Base-by-base conservation (phyloP, 352 stramenopile genomes). In the Aphanomyces cochlioides region DNA sequence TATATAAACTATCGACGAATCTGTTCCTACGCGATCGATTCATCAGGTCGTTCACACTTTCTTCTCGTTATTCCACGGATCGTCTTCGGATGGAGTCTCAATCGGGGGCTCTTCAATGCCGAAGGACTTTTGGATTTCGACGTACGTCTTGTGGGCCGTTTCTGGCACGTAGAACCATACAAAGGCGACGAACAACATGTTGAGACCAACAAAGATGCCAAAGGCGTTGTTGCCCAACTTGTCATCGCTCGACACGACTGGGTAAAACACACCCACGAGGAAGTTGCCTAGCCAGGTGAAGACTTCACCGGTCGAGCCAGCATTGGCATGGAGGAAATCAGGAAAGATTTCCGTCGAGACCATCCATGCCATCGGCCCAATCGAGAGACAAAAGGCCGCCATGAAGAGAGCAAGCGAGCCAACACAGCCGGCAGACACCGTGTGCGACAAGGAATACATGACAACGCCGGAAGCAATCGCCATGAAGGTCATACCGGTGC, bases 241-340 rank as follows among this genome's bases (percentile, higher is more conserved):
- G 6, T 72, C 57, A 10, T 85, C 68, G 0, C 75, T 78, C 5
- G 21, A 76, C 74, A n/a, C 74, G 74, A 21, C 87, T 19, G 84
- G 84, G 68, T 83, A 92, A 37, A 68, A 74, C 19, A 90, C 70
- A 5, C 82, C 84, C 8, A 88, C 76, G 21, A 78, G n/a, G 4
- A 92, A 71, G 64, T 85, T 88, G 66, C 66, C 79, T 10, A 77
- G 41, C 78, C 78, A 90, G 67, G 83, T 89, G 63, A 76, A 73
- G 47, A 82, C 77, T 28, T 84, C 78, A 59, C 78, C 78, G 54
- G 88, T 63, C 3, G 78, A 83, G 17, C 75, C 73, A 17, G 78
- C 81, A 8, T 64, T 83, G 15, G 79, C 78, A 2, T 81, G 80
- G 39, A 87, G 73, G 4, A 76, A 75, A 19, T 89, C 74, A 0